A percentile compares a stretch with the other conserved stretches of the same genome.
phyloP scores from a whole-genome alignment of 1,139 yeast genomes.

The Pneumocystis murina region DNA sequence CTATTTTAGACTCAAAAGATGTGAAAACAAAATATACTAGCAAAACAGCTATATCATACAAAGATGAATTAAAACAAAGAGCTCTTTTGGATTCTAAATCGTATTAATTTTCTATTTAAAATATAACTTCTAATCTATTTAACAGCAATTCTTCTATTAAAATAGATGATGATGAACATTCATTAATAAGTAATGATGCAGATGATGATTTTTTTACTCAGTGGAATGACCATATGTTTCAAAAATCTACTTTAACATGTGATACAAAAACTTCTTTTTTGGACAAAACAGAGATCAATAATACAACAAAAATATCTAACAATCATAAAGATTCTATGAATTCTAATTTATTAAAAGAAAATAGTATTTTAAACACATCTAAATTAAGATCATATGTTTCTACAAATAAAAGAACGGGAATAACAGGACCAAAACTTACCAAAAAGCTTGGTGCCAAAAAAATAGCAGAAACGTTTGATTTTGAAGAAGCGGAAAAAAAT shows the following conservation, averaged over 20 bases:
- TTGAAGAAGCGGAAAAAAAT: constrained; percentile 41
- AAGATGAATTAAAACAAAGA: constrained; percentile 58
- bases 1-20: constrained; percentile 22
- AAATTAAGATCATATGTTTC: constrained; percentile 18
- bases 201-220: constrained; percentile 75
- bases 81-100: constrained; percentile 45
- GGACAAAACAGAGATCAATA: constrained; percentile 15
- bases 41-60: constrained; percentile 60
- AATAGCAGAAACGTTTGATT: constrained; percentile 45
- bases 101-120: neutral
- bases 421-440: constrained; percentile 21
- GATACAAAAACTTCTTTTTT: constrained; percentile 27
- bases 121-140: constrained; percentile 8
- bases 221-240: constrained; percentile 64
- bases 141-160: constrained; percentile 1
- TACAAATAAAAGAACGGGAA: constrained; percentile 17
- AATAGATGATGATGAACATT: constrained; percentile 1
- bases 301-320: constrained; percentile 11
- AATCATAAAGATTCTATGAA: constrained; percentile 14
- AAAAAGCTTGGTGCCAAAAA: constrained; percentile 29
- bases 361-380: constrained; percentile 17
- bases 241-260: constrained; percentile 38
- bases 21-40: constrained; percentile 71
- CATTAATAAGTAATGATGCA: constrained; percentile 19
- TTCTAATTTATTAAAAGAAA: constrained; percentile 9